Conservation (phyloP, 805 yeast species). For the Schwanniomyces yamadae region DNA sequence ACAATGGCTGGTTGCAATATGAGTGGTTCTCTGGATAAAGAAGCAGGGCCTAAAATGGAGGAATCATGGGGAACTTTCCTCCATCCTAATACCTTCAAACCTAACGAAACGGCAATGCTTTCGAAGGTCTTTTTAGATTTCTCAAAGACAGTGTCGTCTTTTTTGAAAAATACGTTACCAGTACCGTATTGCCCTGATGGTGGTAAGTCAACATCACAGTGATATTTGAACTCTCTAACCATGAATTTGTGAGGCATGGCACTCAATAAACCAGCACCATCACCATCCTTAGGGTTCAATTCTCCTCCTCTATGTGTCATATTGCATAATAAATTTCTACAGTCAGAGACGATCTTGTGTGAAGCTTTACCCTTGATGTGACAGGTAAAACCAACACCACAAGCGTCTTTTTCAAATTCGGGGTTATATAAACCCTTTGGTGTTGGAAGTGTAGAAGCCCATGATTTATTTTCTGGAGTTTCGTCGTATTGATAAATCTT, state of each 20-base stretch:
- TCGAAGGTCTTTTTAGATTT: slow-evolving; percentile 78
- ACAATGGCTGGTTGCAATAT: slow-evolving; percentile 93
- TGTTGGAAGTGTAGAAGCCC: slow-evolving; percentile 89
- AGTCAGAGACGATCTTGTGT: slow-evolving; percentile 93
- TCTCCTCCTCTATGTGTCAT: slow-evolving; percentile 99
- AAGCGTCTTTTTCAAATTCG: slow-evolving; percentile 90
- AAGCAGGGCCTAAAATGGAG: slow-evolving; percentile 92
- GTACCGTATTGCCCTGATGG: slow-evolving; percentile 85
- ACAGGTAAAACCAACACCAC: slow-evolving; percentile 98
- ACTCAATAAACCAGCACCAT: slow-evolving; percentile 96
- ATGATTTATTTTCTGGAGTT: slow-evolving; percentile 73
- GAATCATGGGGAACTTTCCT: slow-evolving; percentile 93
- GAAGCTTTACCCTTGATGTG: slow-evolving; percentile 84
- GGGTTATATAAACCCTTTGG: slow-evolving; percentile 93
- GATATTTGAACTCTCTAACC: slow-evolving; percentile 76
- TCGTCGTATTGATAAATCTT: slow-evolving; percentile 68
- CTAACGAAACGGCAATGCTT: slow-evolving; percentile 70
- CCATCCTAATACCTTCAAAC: slow-evolving; percentile 88
- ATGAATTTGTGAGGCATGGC: slow-evolving; percentile 89
- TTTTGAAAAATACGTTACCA: slow-evolving; percentile 92
- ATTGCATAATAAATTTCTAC: slow-evolving; percentile 81
- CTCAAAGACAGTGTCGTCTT: slow-evolving; percentile 68
- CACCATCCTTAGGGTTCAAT: slow-evolving; percentile 96
- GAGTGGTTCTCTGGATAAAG: slow-evolving; percentile 87
- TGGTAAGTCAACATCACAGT: slow-evolving; percentile 68